Evolutionary conservation across 768 basidiomycete genomes (phyloP).

Genomic region (Cystobasidium onofrii): DNA sequence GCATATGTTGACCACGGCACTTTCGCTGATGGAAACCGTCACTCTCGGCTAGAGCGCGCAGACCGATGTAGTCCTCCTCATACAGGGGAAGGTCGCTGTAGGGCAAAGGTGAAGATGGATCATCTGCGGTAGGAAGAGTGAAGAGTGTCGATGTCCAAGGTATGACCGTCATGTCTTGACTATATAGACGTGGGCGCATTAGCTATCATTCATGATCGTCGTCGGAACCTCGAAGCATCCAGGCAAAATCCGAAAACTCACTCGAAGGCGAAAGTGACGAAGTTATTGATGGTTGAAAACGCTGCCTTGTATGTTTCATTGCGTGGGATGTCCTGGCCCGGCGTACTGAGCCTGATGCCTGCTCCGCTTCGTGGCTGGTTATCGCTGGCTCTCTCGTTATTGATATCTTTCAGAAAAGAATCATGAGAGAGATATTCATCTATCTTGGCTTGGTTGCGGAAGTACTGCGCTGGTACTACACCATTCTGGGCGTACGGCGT

Average conservation of each 20-base stretch:
- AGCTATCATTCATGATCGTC: background rate
- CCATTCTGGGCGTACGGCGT: slow-evolving; percentile 38
- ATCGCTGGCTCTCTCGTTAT: slow-evolving; percentile 44
- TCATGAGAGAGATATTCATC: slow-evolving; percentile 45
- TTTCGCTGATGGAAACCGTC: slow-evolving; percentile 27
- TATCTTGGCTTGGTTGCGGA: slow-evolving; percentile 45
- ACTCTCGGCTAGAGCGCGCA: slow-evolving; percentile 36
- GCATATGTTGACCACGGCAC: slow-evolving; percentile 43
- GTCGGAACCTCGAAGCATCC: no score
- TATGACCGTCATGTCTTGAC: slow-evolving; percentile 39
- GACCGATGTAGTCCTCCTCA: slow-evolving; percentile 41
- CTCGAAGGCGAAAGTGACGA: slow-evolving; percentile 42
- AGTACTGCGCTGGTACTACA: slow-evolving; percentile 47
- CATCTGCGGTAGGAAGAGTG: slow-evolving; percentile 36
- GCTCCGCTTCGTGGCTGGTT: slow-evolving; percentile 30
- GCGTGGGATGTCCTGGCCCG: slow-evolving; percentile 3
- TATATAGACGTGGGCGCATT: background rate
- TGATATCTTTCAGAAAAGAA: slow-evolving; percentile 45
- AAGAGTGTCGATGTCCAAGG: slow-evolving; percentile 38
- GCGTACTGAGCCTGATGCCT: background rate
- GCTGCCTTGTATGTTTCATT: slow-evolving; percentile 39
- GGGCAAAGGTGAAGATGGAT: slow-evolving; percentile 27
- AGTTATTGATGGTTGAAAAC: slow-evolving; percentile 34
- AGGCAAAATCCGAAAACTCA: no score
- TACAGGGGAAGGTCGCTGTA: slow-evolving; percentile 39